Percentiles rank a stretch among this genome's conserved stretches.
phyloP scores from a whole-genome alignment of 1,139 yeast genomes.

The Lodderomyces elongisporus region DNA sequence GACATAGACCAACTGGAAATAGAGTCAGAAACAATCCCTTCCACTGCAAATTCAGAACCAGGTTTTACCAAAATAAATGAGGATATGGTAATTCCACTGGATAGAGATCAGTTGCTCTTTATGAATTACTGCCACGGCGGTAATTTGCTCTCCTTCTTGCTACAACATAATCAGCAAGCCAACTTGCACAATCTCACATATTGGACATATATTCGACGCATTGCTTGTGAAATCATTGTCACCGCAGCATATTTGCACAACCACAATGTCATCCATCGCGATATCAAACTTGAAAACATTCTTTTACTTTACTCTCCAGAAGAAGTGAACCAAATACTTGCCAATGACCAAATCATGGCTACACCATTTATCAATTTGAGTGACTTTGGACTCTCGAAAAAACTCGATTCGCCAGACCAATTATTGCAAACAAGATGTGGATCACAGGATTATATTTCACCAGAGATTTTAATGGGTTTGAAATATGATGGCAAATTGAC shows the following conservation, averaged over 20 bases:
- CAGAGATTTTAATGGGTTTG: conserved; percentile 84
- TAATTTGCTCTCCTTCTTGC: conserved; percentile 64
- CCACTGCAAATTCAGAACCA: conserved; percentile 10
- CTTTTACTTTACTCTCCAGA: conserved; percentile 38
- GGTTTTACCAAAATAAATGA: not conserved
- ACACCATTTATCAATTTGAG: conserved; percentile 55
- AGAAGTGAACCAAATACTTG: conserved; percentile 12
- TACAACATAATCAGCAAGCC: conserved; percentile 17
- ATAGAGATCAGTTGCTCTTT: conserved; percentile 48
- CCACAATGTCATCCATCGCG: conserved; percentile 72
- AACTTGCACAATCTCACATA: conserved; percentile 21
- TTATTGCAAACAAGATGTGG: conserved; percentile 85
- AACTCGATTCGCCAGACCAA: conserved; percentile 54
- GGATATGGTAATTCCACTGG: conserved; percentile 4
- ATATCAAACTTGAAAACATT: conserved; percentile 79
- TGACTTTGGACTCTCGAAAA: conserved; percentile 84
- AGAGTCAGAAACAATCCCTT: conserved; percentile 8
- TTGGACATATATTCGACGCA: conserved; percentile 48
- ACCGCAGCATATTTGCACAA: conserved; percentile 75
- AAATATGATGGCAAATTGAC: conserved; percentile 86
- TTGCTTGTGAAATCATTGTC: conserved; percentile 62
- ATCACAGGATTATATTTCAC: conserved; percentile 91
- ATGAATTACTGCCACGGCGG: conserved; percentile 82
- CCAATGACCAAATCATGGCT: conserved; percentile 7
- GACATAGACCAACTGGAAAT: conserved; percentile 21